Base-by-base conservation (phyloP, 306 rosid genomes). In the Myrica gale region DNA sequence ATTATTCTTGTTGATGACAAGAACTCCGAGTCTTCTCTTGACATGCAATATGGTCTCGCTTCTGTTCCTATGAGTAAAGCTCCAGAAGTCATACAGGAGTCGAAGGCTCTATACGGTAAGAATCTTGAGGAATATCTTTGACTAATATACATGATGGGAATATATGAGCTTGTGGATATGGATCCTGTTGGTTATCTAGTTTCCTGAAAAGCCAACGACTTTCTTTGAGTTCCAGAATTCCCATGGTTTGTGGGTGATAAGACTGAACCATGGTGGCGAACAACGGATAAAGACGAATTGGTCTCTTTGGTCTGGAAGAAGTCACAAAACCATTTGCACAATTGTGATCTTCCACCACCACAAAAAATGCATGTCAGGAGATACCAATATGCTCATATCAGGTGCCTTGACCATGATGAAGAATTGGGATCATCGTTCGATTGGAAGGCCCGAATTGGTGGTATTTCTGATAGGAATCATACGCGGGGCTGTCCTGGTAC, bases 261-360 rank as follows among this genome's bases (percentile, higher is more conserved):
- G 81, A 58, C 86, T 32, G 85, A 58, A 50, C 93, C 96, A 37
- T 95, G 99, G 99, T 92, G 97, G 99, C 83, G 87, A 79, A 84
- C 84, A 20, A 77, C 85, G 1, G 89, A 89, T 76, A 89, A 78
- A 80, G 87, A 90, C 74, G 92, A 90, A 82, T 80, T 92, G 55
- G 96, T 89, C 67, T 82, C 84, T 79, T 80, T 91, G 81, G 89
- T 89, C 77, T 80, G 80, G 0, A 81, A 80, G 77, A 92, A 81
- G 83, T 83, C 90, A 42, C 85, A 81, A 32, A 57, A 87, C 73
- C 83, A 77, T 79, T 50, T 92, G 9, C 93, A 84, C 84, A 95
- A 95, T 81, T 95, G 97, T 73, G 97, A 95, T 84, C 98, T 92
- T 74, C 98, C 98, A 48, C 97, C 98, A 39, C 98, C 97, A 53